Base-by-base conservation (phyloP, 306 rosid genomes). In the Phaseolus lunatus region DNA sequence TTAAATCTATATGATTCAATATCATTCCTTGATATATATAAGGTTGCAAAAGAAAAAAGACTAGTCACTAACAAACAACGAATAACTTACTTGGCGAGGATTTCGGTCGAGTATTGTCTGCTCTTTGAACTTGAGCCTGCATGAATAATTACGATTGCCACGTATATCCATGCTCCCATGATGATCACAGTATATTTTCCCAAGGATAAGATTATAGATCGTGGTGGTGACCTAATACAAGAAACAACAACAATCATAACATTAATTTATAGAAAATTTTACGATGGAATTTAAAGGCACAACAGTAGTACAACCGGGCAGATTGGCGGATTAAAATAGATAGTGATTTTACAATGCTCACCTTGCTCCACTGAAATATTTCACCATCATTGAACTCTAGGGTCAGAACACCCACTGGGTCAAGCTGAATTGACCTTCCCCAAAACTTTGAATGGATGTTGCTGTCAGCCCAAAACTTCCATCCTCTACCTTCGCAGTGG, bases 391-490 rank as follows among this genome's bases (percentile, higher is more conserved):
- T 96, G 81, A 95, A 95, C 77, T 92, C 96, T 13, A 95, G 80
- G 33, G 88, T 90, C 27, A 95, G 83, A 84, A 92, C 84, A 82
- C 99, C 99, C 20, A 87, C 91, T 22, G 99, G 99, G 61, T 95
- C 97, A 35, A 95, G 97, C 84, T 95, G 99, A 84, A 95, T 95
- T 49, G 99, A 95, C 66, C 91, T 85, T 52, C 99, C 99, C 96
- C 99, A 90, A 84, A 95, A 95, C 86, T 91, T 95, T 27, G 99
- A 83, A 26, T 87, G 97, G 81, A 95, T 87, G 84, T 95, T 95
- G 80, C 97, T 90, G 82, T 95, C 99, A 64, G 90, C 97, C 97
- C 97, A 95, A 84, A 92, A 95, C 86, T 85, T 95, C 99, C 99
- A 95, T 68, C 99, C 99, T 84, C 94, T 88, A 61, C 99, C 99